Evolutionary conservation across 257 asterid genomes (phyloP).

Genomic region (Solanum tarapatanum): DNA sequence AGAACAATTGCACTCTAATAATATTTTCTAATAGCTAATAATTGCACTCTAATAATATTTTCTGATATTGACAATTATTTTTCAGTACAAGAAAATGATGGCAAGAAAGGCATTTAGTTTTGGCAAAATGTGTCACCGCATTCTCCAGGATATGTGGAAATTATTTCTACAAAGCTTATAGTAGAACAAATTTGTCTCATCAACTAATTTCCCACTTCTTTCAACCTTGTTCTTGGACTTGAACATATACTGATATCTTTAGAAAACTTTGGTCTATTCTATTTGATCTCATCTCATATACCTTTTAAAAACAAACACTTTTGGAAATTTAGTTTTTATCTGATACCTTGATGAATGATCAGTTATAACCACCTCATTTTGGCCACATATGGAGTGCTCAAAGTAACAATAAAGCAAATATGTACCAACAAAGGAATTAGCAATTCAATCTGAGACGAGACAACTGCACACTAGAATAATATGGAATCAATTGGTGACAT

Average conservation of each 20-base stretch:
- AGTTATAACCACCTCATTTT: background rate
- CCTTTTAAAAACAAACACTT: background rate
- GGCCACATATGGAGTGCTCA: background rate
- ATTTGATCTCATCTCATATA: background rate
- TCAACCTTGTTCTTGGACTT: background rate
- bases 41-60: background rate
- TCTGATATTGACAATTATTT: background rate
- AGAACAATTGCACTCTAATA: background rate
- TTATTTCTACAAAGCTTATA: background rate
- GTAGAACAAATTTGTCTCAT: background rate
- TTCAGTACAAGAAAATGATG: background rate
- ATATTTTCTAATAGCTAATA: background rate
- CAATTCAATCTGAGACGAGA: background rate
- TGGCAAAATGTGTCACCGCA: background rate
- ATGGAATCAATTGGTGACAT: background rate
- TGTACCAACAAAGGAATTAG: background rate
- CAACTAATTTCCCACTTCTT: background rate
- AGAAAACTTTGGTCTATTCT: background rate
- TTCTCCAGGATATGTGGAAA: background rate
- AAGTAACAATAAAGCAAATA: background rate
- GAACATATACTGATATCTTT: background rate
- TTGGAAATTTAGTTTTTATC: background rate
- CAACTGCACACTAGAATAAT: background rate
- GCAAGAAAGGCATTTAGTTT: background rate
- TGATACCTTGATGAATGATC: background rate